Evolutionary conservation across 2,329 filamentous ascomycete genomes (phyloP), one percentile per base, ranked within the genome.

Genomic region (Calonectria hongkongensis): DNA sequence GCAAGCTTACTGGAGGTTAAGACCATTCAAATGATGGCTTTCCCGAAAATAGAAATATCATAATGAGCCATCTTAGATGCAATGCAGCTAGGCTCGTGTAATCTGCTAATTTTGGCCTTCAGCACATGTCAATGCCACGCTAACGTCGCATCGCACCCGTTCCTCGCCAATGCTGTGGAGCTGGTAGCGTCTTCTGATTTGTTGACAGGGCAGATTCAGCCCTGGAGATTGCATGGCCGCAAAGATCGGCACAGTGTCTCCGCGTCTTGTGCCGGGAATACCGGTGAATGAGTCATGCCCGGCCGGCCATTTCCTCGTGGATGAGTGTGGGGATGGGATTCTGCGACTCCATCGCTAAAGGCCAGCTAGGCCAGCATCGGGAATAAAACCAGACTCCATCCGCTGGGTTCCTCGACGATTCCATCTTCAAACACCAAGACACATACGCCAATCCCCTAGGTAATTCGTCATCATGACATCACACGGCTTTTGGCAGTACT

Each of bases 211-310:
- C 27, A 16, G 8, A 54, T 18, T 54, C 27, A 54, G 15, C 28
- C 50, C 50, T 16, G 16, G 16, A 8, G 27, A 33, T 27, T 8
- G 16, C 27, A 33, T 18, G 50, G 16, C 13, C 28, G 50, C 50
- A 33, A 30, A n/a, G 27, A 33, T 18, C 27, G 3, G 27, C 27
- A 8, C 28, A 30, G 12, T n/a, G 50, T 18, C 30, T 54, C 27
- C 16, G 28, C 50, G n/a, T 28, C 28, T 33, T 16, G 25, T 33
- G 50, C 28, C 16, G 16, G 41, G 4, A n/a, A 30, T 6, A 16
- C 8, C 28, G 50, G 50, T 33, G 18, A 54, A 54, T 54, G 50
- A 54, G 27, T 54, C 50, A 54, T 28, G 50, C 21, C 50, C 50
- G 50, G 4, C 30, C 27, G 50, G 50, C 8, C 15, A 54, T 54